These are phyloP conservation scores for Ustulina deusta DNA, from an alignment of 2,329 filamentous ascomycete genomes.

Conservation along the genomic window DNA sequence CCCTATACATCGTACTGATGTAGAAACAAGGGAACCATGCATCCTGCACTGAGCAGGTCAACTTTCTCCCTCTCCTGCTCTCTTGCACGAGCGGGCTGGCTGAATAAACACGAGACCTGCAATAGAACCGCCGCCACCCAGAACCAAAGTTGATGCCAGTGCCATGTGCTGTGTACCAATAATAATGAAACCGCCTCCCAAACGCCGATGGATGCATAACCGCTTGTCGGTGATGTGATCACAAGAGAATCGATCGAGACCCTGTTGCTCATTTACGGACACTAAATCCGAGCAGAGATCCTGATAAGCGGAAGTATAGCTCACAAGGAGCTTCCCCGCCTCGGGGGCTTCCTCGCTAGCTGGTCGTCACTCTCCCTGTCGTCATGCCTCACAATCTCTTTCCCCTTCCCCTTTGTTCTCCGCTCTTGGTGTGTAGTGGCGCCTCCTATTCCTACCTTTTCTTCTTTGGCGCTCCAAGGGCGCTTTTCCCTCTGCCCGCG, in stretches of 20 bases:
- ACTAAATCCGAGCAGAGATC: not conserved
- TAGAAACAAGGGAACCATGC: slow-evolving; percentile 11
- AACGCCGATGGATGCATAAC: slow-evolving; percentile 36
- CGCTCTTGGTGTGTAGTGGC: slow-evolving; percentile 43
- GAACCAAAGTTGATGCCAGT: slow-evolving; percentile 19
- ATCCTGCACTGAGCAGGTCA: not conserved
- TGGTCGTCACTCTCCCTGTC: slow-evolving; percentile 50
- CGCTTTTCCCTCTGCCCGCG: slow-evolving; percentile 49
- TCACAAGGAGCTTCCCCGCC: slow-evolving; percentile 60
- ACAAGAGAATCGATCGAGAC: not conserved
- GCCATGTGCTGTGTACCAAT: slow-evolving; percentile 29
- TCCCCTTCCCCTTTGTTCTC: slow-evolving; percentile 61
- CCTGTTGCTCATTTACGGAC: not conserved
- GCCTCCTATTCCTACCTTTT: slow-evolving; percentile 47
- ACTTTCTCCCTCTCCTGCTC: not conserved
- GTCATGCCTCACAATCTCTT: slow-evolving; percentile 56
- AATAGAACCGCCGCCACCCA: not conserved
- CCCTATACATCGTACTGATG: not conserved
- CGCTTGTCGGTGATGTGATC: not conserved
- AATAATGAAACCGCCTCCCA: slow-evolving; percentile 22
- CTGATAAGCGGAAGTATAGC: not conserved
- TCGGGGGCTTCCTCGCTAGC: slow-evolving; percentile 48
- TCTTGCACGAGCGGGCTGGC: not conserved
- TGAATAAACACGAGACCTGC: slow-evolving; percentile 10
- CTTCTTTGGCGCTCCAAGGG: slow-evolving; percentile 57